Base-by-base conservation (phyloP, 176 grass and related monocot genomes). In the Neostapfia colusana region DNA sequence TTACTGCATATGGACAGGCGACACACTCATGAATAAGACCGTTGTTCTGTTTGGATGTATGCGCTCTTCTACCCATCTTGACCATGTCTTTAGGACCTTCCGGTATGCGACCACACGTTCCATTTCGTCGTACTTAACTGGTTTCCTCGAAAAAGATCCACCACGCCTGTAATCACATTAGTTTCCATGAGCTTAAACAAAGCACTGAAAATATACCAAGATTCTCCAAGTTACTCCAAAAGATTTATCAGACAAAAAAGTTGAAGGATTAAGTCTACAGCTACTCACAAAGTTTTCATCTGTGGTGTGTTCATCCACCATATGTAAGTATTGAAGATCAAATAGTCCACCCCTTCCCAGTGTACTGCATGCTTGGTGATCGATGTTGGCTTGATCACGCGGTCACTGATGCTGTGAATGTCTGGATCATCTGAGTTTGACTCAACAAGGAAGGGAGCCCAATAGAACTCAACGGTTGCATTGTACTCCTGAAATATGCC, bases 1-100 rank as follows among this genome's bases (percentile, higher is more conserved):
- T 88, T 89, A 93, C 90, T 86, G 85, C 82, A 91, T 85, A 41
- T 97, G 94, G 49, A 89, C 83, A 3, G 94, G 94, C 27, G 94
- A 93, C 49, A 91, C 73, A n/a, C 91, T 91, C 91, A 91, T 91
- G 86, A 97, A 97, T 79, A 97, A 88, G 53, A 93, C 91, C 50
- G 49, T 88, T 23, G 84, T 89, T 67, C 76, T 89, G 49, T 87
- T 81, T 7, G 91, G 88, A 76, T 97, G 79, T 43, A 97, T 54
- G 57, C 91, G 80, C 10, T 77, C 86, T 43, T 87, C 84, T 41
- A 97, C 84, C 94, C 94, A 97, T 60, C 60, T 87, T 49, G 91
- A 90, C 94, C 94, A 97, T 62, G 94, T 97, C 79, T 77, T 87
- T 5, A 97, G 70, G 24, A 93, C 85, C 69, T 78, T 73, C 21